Evolutionary conservation across 345 rosid species (phyloP).

Genomic region (Mallotus nudiflorus): DNA sequence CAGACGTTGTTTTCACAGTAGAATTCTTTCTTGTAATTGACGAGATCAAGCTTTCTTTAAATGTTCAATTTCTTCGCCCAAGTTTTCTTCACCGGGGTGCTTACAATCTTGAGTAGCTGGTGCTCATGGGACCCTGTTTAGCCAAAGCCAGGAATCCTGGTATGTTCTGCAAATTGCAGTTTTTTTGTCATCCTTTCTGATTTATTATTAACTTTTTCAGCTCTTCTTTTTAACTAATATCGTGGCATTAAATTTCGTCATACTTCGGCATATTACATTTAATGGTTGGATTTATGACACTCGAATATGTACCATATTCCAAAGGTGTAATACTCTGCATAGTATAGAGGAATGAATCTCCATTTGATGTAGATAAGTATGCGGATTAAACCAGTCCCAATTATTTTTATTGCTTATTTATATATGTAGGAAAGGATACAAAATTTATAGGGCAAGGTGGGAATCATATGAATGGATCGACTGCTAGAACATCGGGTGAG

Average conservation of each 20-base stretch:
- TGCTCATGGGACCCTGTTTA: conserved; percentile 64
- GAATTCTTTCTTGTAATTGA: background rate
- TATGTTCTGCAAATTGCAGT: background rate
- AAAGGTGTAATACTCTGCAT: too few species aligned
- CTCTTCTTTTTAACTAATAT: too few species aligned
- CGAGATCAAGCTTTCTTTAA: background rate
- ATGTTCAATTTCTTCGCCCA: background rate
- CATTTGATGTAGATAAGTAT: too few species aligned
- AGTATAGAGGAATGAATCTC: too few species aligned
- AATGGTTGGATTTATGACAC: too few species aligned
- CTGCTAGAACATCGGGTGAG: conserved; percentile 21
- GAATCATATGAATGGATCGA: conserved; percentile 23
- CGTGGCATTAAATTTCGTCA: too few species aligned
- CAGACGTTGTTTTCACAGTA: conserved; percentile 30
- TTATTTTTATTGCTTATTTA: too few species aligned
- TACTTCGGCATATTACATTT: too few species aligned
- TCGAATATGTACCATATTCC: too few species aligned
- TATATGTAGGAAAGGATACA: conserved; percentile 40
- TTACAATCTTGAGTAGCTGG: conserved; percentile 6
- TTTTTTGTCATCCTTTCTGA: background rate
- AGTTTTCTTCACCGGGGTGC: background rate
- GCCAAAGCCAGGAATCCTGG: conserved; percentile 45
- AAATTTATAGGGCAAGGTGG: conserved; percentile 34
- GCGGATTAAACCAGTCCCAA: too few species aligned
- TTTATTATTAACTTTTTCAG: background rate